phyloP scores from a whole-genome alignment of 2,329 filamentous ascomycete species.

The Colletotrichum orchidophilum region DNA sequence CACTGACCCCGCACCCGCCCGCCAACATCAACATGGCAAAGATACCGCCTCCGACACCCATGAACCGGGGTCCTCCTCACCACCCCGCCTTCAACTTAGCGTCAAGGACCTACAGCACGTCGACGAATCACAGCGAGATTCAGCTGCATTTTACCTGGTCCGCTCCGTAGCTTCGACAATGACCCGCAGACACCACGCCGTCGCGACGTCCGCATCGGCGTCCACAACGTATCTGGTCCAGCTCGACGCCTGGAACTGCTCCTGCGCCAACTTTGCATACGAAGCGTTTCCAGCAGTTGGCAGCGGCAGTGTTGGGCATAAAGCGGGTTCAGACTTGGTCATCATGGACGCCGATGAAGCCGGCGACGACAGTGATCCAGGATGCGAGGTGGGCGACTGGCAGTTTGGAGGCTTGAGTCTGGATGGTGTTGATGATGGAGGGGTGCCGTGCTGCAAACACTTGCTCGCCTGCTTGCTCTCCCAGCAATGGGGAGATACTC shows the following conservation, averaged over 20 bases:
- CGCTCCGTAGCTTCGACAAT: slow-evolving; percentile 61
- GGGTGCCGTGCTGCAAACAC: slow-evolving; percentile 82
- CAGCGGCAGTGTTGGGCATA: not conserved
- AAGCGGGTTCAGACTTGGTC: not conserved
- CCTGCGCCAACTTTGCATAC: slow-evolving; percentile 85
- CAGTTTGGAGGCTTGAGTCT: slow-evolving; percentile 61
- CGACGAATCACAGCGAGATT: not conserved
- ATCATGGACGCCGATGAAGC: slow-evolving; percentile 32
- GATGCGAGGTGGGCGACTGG: slow-evolving; percentile 37
- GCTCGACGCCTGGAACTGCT: slow-evolving; percentile 84
- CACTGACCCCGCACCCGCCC: slow-evolving; percentile 12
- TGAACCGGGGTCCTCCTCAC: not conserved
- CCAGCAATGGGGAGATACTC: slow-evolving; percentile 68
- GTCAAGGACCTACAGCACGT: not conserved
- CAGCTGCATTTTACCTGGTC: slow-evolving; percentile 66
- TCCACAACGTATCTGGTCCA: slow-evolving; percentile 72
- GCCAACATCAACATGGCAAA: not conserved
- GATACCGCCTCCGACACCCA: not conserved
- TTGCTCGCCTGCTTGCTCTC: slow-evolving; percentile 83
- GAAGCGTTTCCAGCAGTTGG: slow-evolving; percentile 65
- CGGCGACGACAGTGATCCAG: not conserved
- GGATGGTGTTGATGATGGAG: slow-evolving; percentile 43
- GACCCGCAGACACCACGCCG: slow-evolving; percentile 37
- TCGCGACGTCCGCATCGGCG: slow-evolving; percentile 34
- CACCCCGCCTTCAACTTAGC: not conserved